Percentiles rank a stretch among this genome's conserved stretches.
Conservation (phyloP, 495 filamentous ascomycete genomes). For the Chaetomium tenue region DNA sequence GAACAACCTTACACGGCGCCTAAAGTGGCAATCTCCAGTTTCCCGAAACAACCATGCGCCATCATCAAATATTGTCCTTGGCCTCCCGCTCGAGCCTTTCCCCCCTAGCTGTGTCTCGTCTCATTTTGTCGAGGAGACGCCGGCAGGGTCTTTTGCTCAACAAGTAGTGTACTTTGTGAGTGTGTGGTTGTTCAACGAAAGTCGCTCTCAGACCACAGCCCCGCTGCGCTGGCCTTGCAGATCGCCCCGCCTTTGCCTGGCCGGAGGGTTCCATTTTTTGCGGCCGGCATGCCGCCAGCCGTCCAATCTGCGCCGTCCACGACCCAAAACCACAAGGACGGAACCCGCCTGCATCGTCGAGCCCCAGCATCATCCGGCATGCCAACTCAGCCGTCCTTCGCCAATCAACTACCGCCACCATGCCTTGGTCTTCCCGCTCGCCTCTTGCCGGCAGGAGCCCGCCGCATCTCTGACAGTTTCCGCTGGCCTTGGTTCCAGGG, state of each 20-base stretch:
- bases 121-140: constrained; percentile 12
- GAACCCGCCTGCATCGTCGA: constrained; percentile 27
- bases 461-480: neutral
- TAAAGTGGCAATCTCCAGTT: constrained; percentile 10
- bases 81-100: neutral
- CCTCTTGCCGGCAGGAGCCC: constrained; percentile 8
- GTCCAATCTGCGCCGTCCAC: constrained; percentile 38
- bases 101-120: neutral
- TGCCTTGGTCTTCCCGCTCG: constrained; percentile 21
- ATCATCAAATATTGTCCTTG: constrained; percentile 8
- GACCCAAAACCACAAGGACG: constrained; percentile 32
- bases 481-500: constrained; percentile 12
- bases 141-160: neutral
- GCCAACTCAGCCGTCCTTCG: constrained; percentile 31
- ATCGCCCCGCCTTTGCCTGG: constrained; percentile 30
- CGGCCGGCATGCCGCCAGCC: constrained; percentile 18
- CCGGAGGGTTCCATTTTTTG: constrained; percentile 26
- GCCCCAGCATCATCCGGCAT: constrained; percentile 29
- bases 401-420: constrained; percentile 36
- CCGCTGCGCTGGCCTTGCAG: constrained; percentile 42
- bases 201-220: constrained; percentile 8
- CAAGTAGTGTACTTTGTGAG: neutral
- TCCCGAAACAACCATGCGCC: constrained; percentile 27
- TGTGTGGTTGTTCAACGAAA: neutral
- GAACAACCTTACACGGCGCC: constrained; percentile 5